A percentile compares a stretch with the other conserved stretches of the same genome.
Evolutionary conservation across 176 grass and related monocot species (phyloP).

Genomic region (Calamus simplicifolius): DNA sequence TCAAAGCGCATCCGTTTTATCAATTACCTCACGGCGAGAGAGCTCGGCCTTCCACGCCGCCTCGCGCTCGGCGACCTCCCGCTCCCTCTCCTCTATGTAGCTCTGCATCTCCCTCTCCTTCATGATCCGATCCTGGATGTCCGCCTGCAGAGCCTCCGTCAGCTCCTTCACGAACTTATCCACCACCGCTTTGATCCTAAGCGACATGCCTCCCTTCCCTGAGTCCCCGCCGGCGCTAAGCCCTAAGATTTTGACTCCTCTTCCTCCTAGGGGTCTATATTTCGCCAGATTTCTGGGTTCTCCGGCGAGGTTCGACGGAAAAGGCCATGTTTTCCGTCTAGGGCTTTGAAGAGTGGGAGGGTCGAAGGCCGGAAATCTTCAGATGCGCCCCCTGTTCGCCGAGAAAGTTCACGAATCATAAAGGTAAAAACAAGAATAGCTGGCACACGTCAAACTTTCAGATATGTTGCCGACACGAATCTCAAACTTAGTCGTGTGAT

Average conservation of each 20-base stretch:
- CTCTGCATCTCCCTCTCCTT: conserved; percentile 99
- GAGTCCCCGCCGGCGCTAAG: background rate
- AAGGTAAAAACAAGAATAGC: no score
- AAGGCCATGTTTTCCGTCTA: background rate
- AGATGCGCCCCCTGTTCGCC: no score
- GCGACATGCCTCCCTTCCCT: conserved; percentile 39
- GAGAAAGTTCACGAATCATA: no score
- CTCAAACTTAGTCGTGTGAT: no score
- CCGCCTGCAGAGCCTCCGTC: conserved; percentile 89
- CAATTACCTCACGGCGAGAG: conserved; percentile 79
- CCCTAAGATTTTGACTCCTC: no score
- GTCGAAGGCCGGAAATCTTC: no score
- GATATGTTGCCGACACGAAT: no score
- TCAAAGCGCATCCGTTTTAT: no score
- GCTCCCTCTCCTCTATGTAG: conserved; percentile 97
- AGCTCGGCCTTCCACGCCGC: conserved; percentile 98
- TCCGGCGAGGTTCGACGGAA: background rate
- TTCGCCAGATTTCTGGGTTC: background rate
- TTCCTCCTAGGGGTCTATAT: background rate
- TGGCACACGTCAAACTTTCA: no score
- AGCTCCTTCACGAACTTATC: conserved; percentile 92
- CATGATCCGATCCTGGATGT: conserved; percentile 94
- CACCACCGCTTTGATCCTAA: conserved; percentile 87
- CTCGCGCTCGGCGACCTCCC: conserved; percentile 96
- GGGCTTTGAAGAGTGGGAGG: background rate